These are phyloP conservation scores for Pyrus communis DNA, from an alignment of 306 rosid species.

Conservation along the genomic window DNA sequence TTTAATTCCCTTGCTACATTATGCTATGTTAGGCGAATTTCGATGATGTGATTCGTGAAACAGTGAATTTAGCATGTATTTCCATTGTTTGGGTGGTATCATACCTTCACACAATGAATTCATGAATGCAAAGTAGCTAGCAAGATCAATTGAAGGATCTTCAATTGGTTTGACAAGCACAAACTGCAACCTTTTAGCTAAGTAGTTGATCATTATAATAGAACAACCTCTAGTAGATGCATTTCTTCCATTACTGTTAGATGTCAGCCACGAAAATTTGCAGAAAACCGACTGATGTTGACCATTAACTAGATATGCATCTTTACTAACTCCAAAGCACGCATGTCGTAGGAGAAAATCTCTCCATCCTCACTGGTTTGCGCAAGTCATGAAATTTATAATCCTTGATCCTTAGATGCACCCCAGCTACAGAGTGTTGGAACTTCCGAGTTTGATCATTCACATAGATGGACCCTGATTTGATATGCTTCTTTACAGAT, in stretches of 20 bases:
- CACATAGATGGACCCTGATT: background rate
- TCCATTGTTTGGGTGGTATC: background rate
- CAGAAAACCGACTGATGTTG: background rate
- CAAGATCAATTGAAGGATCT: background rate
- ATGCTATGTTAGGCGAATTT: background rate
- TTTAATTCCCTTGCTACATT: background rate
- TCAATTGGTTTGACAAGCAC: background rate
- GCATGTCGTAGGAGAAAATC: background rate
- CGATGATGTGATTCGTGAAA: background rate
- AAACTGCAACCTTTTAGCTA: background rate
- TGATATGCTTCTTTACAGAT: too few species aligned
- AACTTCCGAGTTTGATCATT: background rate
- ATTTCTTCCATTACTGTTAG: background rate
- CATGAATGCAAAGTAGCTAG: background rate
- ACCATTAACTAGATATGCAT: background rate
- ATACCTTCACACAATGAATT: background rate
- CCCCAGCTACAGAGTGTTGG: background rate
- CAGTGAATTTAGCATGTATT: background rate
- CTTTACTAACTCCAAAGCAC: background rate
- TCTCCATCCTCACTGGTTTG: background rate
- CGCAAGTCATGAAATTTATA: background rate
- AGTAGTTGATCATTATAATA: background rate
- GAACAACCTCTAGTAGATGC: background rate
- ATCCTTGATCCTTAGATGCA: background rate
- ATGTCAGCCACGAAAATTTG: background rate